These are phyloP conservation scores for Diaporthe ilicicola DNA, from an alignment of 2,329 filamentous ascomycete species.

Conservation along the genomic window DNA sequence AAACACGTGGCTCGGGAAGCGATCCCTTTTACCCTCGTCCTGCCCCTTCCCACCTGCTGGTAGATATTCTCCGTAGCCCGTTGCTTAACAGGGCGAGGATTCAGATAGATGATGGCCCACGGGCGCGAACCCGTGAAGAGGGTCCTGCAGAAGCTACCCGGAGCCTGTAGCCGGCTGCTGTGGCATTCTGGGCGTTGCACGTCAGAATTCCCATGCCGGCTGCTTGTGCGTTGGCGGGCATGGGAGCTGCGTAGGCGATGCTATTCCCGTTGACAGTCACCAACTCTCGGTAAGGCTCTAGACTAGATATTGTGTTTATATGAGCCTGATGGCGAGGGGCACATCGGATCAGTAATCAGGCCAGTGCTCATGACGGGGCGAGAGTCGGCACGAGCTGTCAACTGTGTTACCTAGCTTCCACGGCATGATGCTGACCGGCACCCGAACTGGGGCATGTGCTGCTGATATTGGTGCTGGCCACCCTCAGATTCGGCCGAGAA, in stretches of 20 bases:
- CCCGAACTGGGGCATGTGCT: not conserved
- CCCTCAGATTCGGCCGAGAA: not conserved
- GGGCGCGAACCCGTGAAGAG: constrained; percentile 9
- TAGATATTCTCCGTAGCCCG: not conserved
- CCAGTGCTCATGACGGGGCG: not conserved
- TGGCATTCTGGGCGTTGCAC: not conserved
- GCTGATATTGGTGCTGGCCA: not conserved
- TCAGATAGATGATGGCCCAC: constrained; percentile 12
- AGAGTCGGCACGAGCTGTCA: not conserved
- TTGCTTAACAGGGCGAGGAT: not conserved
- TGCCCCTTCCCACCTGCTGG: not conserved
- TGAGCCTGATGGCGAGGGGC: not conserved
- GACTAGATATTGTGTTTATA: not conserved
- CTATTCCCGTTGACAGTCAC: not conserved
- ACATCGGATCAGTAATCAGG: not conserved
- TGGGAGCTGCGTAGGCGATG: not conserved
- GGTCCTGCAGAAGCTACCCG: constrained; percentile 4
- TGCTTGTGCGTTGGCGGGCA: not conserved
- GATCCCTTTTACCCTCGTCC: not conserved
- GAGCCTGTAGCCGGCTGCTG: constrained; percentile 4
- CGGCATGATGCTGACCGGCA: not conserved
- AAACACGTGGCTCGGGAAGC: constrained; percentile 19
- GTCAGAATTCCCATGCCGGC: not conserved
- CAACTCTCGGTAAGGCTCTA: not conserved
- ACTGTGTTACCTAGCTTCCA: not conserved